phyloP scores from a whole-genome alignment of 2,329 filamentous ascomycete species.

The Leptographium procerum region DNA sequence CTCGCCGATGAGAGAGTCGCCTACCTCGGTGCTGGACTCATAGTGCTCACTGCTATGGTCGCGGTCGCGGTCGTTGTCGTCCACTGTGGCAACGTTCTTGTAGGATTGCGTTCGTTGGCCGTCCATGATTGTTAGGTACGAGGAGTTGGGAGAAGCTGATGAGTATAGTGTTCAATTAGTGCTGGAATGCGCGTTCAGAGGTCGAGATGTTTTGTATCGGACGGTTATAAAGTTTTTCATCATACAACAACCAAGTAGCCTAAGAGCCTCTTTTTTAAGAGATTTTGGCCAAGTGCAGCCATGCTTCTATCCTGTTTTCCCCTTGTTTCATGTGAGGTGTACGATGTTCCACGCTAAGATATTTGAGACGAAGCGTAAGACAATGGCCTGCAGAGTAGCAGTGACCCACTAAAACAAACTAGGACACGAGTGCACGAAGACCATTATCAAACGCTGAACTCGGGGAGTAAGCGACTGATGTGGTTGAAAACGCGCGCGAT shows the following conservation, averaged over 20 bases:
- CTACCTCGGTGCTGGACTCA: conserved; percentile 21
- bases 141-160: neutral
- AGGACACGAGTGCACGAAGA: neutral
- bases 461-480: too few relatives aligned
- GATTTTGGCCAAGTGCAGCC: neutral
- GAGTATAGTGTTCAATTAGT: neutral
- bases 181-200: neutral
- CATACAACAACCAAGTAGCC: neutral
- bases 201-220: neutral
- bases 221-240: neutral
- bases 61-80: neutral
- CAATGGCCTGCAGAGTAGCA: neutral
- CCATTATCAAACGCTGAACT: neutral
- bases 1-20: conserved; percentile 21
- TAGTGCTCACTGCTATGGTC: neutral
- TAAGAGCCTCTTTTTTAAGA: neutral
- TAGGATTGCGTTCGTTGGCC: neutral
- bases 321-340: neutral
- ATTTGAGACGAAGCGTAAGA: neutral
- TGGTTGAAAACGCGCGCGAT: too few relatives aligned
- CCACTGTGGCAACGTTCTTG: conserved; percentile 1
- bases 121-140: neutral
- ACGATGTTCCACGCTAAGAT: neutral
- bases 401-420: neutral
- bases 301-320: neutral